Evolutionary conservation across 352 stramenopile genomes (phyloP).

Genomic region (Thraustotheca clavata): DNA sequence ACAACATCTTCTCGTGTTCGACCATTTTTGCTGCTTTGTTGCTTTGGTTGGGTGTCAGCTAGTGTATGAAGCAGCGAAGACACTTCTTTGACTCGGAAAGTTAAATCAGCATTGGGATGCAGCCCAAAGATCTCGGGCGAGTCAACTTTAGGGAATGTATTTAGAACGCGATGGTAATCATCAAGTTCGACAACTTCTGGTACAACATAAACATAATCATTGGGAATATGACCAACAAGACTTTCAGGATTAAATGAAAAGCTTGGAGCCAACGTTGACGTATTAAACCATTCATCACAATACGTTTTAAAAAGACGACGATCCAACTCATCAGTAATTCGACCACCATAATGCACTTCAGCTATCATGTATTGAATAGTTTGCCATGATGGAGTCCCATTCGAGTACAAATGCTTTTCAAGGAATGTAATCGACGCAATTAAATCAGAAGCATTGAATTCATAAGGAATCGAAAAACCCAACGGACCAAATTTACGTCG

Average conservation of each 20-base stretch:
- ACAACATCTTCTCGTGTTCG: slow-evolving; percentile 49
- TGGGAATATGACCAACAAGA: slow-evolving; percentile 27
- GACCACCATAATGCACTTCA: slow-evolving; percentile 73
- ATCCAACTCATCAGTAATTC: slow-evolving; percentile 75
- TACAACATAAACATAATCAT: slow-evolving; percentile 46
- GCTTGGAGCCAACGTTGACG: slow-evolving; percentile 37
- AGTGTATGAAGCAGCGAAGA: slow-evolving; percentile 48
- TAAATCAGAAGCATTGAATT: slow-evolving; percentile 70
- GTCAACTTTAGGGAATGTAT: slow-evolving; percentile 54
- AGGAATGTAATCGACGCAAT: slow-evolving; percentile 55
- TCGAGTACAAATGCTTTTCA: slow-evolving; percentile 62
- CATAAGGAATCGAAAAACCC: slow-evolving; percentile 65
- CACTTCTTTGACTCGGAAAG: slow-evolving; percentile 72
- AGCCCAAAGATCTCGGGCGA: slow-evolving; percentile 77
- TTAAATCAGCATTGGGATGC: slow-evolving; percentile 70
- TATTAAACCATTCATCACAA: slow-evolving; percentile 65
- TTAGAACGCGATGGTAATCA: slow-evolving; percentile 56
- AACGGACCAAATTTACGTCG: slow-evolving; percentile 67
- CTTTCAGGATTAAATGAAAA: slow-evolving; percentile 69
- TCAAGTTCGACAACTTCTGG: slow-evolving; percentile 36
- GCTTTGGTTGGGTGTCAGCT: slow-evolving; percentile 55
- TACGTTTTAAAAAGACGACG: slow-evolving; percentile 63
- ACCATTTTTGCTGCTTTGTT: slow-evolving; percentile 33
- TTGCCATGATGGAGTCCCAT: slow-evolving; percentile 40
- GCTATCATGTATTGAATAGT: slow-evolving; percentile 79